phyloP scores from a whole-genome alignment of 139 green algal genomes.

The Coccomyxa sp. region DNA sequence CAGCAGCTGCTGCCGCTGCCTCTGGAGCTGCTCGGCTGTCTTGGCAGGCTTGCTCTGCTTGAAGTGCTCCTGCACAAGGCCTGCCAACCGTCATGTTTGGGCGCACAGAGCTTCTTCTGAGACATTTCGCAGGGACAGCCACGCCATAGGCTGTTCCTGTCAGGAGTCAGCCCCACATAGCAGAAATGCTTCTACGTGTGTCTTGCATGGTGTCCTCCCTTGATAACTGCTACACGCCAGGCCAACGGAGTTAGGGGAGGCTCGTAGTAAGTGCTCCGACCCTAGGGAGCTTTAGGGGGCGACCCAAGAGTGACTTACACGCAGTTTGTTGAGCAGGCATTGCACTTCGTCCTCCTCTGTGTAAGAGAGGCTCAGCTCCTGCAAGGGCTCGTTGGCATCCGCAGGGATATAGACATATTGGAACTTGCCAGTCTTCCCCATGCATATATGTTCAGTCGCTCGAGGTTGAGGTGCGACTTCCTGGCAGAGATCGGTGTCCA shows the following conservation, averaged over 20 bases:
- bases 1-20: slow-evolving; percentile 21
- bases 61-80: slow-evolving; percentile 31
- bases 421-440: background rate
- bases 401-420: slow-evolving; percentile 12
- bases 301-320: background rate
- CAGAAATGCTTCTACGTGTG: background rate
- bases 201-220: no score
- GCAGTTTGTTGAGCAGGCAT: background rate
- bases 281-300: no score
- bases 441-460: no score
- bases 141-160: background rate
- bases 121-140: background rate
- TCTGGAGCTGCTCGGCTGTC: slow-evolving; percentile 10
- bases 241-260: no score
- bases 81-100: background rate
- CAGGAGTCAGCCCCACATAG: no score
- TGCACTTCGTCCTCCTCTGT: background rate
- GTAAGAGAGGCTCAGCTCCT: background rate
- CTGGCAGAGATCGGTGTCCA: no score
- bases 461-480: no score
- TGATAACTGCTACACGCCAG: no score
- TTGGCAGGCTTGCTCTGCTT: slow-evolving; percentile 7
- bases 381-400: background rate
- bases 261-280: no score
- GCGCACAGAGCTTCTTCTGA: background rate